Conservation (phyloP, 2,329 filamentous ascomycete genomes). For the Pseudovirgaria hyperparasitica region DNA sequence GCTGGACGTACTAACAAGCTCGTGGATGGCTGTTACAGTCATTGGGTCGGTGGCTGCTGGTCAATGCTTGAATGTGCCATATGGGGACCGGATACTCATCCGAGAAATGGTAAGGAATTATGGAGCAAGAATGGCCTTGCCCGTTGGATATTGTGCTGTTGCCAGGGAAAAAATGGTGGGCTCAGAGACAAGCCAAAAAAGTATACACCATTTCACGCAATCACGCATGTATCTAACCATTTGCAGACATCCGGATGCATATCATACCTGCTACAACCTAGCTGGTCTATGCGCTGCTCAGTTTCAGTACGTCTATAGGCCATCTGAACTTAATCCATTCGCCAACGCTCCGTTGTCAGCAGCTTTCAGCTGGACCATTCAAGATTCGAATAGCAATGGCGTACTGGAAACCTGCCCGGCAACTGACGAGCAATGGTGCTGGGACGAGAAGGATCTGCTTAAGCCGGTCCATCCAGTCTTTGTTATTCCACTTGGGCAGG, state of each 20-base stretch:
- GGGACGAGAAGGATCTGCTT: conserved; percentile 59
- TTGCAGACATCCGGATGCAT: conserved; percentile 62
- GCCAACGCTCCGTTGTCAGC: conserved; percentile 1
- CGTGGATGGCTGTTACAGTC: conserved; percentile 95
- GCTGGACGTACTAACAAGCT: conserved; percentile 94
- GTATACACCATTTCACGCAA: conserved; percentile 14
- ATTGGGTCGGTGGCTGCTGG: conserved; percentile 96
- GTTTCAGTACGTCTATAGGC: conserved; percentile 43
- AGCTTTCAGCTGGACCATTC: conserved; percentile 4
- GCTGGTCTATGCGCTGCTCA: conserved; percentile 74
- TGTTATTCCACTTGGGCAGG: conserved; percentile 61
- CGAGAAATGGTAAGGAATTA: conserved; percentile 23
- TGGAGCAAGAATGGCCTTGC: conserved; percentile 78
- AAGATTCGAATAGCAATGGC: no score
- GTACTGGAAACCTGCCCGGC: no score
- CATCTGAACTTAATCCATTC: conserved; percentile 6
- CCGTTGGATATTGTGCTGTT: conserved; percentile 81
- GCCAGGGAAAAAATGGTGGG: conserved; percentile 68
- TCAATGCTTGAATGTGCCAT: conserved; percentile 73
- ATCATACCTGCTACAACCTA: conserved; percentile 88
- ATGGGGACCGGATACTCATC: conserved; percentile 31
- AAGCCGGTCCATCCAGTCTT: conserved; percentile 70
- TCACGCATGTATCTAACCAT: conserved; percentile 4
- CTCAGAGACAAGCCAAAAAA: conserved; percentile 89
- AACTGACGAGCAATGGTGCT: conserved; percentile 43